Base-by-base conservation (phyloP, 2,329 filamentous ascomycete species). In the Neocucurbitaria cava region DNA sequence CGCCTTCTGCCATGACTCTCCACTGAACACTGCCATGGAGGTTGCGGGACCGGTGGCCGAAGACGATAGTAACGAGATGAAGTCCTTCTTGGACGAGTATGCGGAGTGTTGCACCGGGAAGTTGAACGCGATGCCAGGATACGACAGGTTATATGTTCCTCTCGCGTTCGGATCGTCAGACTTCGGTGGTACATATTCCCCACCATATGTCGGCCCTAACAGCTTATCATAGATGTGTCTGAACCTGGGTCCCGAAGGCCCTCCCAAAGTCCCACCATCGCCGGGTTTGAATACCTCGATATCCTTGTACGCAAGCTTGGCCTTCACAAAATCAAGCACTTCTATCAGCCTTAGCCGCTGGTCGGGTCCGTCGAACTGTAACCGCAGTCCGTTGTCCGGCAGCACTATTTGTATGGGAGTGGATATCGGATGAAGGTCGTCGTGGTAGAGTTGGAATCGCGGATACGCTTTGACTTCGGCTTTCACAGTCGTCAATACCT, bases 301-400 rank as follows among this genome's bases (percentile, higher is more conserved):
- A 59, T 86, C 85, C 66, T 91, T 95, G 78, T 97, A 96, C 17
- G 88, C 87, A 58, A 98, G 86, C 58, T 88, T 85, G 58, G 87
- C 92, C 74, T 92, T 95, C 42, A 89, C 87, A 72, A 99, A 97
- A 77, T 98, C 92, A 49, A 91, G 78, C 7, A 98, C 87, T 76
- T 99, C 95, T 64, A 99, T 91, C 57, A 99, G 79, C 2, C 95
- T 90, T 38, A 99, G 80, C 31, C 94, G 87, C 76, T 99, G 95
- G 68, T 98, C 93, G 3, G 91, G 88, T 0, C 93, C 95, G 72
- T 99, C 95, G 71, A 99, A 99, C 38, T 91, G 91, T 48, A 99
- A 79, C 11, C 94, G 89, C 26, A 99, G 76, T 24, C 95, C 95
- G 77, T 98, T 99, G 3, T 86, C 84, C 1, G 93, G 90, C 3